Evolutionary conservation across 306 rosid genomes (phyloP).

Genomic region (Cucumis melo): DNA sequence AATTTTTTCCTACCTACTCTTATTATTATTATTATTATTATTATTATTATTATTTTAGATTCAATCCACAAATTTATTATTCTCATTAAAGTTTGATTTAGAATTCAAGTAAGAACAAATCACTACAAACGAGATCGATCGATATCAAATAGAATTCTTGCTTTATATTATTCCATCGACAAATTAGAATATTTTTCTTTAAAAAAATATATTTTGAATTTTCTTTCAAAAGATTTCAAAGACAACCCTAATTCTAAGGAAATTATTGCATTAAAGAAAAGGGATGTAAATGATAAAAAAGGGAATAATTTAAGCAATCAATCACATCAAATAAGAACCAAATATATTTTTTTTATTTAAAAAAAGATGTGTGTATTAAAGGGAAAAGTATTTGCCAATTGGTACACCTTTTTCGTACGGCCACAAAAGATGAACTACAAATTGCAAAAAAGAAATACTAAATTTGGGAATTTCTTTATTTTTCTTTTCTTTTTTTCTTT

Average conservation of each 20-base stretch:
- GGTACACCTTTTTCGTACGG: neutral
- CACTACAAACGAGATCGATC: too few species aligned
- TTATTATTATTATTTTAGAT: too few species aligned
- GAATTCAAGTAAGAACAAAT: too few species aligned
- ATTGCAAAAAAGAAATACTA: neutral
- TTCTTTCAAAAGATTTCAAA: neutral
- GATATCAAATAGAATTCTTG: too few species aligned
- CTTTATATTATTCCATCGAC: neutral
- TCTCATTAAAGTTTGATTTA: too few species aligned
- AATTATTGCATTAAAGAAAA: neutral
- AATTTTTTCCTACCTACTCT: too few species aligned
- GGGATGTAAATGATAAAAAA: neutral
- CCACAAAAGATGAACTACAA: neutral
- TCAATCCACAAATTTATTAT: too few species aligned
- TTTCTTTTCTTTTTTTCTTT: neutral
- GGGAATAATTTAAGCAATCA: neutral
- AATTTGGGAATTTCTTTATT: neutral
- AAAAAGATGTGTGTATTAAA: neutral
- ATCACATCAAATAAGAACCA: neutral
- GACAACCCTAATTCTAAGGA: neutral
- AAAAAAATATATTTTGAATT: too few species aligned
- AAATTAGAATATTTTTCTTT: neutral
- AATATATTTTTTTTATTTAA: neutral
- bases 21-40: too few species aligned
- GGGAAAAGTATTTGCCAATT: neutral